These are phyloP conservation scores for Sphagnum contortum DNA, from an alignment of 225 moss, liverwort and hornwort species.

Conservation along the genomic window DNA sequence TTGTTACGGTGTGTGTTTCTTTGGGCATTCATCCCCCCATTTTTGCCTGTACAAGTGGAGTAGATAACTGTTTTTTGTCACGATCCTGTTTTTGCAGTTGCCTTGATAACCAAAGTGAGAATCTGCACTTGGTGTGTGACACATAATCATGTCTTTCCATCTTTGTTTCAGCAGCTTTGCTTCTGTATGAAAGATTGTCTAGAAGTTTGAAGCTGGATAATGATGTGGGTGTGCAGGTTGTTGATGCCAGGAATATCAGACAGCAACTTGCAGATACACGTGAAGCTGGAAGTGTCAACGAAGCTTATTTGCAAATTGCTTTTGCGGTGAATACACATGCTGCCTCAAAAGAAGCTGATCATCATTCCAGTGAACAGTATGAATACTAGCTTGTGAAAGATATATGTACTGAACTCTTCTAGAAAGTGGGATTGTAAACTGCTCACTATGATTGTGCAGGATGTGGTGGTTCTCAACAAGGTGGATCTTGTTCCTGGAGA, in stretches of 20 bases:
- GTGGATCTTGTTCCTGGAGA: slow-evolving; percentile 40
- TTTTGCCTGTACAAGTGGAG: no score
- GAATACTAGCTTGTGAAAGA: no score
- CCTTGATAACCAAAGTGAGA: no score
- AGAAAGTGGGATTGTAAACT: no score
- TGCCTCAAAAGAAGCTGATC: not conserved
- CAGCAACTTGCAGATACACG: slow-evolving; percentile 60
- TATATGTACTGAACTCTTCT: no score
- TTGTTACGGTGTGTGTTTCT: slow-evolving; percentile 48
- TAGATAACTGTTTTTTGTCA: no score
- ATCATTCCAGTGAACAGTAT: no score
- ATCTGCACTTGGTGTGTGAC: not conserved
- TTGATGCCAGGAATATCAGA: slow-evolving; percentile 66
- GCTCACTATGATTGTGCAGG: slow-evolving; percentile 24
- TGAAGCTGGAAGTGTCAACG: slow-evolving; percentile 48
- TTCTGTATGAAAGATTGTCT: no score
- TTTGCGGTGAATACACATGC: slow-evolving; percentile 41
- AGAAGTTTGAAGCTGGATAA: no score
- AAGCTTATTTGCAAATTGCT: slow-evolving; percentile 72
- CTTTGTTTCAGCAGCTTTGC: not conserved
- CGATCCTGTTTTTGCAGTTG: no score
- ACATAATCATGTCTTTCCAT: not conserved
- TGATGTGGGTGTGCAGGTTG: slow-evolving; percentile 45
- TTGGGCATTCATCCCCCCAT: no score
- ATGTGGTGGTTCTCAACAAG: slow-evolving; percentile 76